Evolutionary conservation across 1,284 basidiomycete genomes (phyloP), one percentile per base, ranked within the genome.

Genomic region (Ceratobasidium sp.): DNA sequence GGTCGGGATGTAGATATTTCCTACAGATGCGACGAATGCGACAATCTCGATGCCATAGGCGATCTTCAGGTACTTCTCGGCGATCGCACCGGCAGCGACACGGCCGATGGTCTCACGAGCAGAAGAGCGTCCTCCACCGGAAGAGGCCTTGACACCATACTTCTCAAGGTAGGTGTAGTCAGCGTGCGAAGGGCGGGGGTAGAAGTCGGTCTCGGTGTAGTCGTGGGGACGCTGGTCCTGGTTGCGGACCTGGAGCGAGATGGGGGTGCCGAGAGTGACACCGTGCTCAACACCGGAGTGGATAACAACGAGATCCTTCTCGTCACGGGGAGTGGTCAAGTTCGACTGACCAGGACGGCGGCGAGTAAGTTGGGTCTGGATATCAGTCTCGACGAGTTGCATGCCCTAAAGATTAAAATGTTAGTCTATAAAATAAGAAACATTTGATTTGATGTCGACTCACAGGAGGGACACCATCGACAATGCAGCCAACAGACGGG

Each of bases 111-210:
- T 99, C 86, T 99, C 98, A 49, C 98, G 90, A 23, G 98, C 98
- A 81, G 92, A 94, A 81, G 94, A 95, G 33, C 98, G 88, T 1
- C 98, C 98, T 54, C 98, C 98, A 54, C 98, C 98, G 77, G 93
- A 95, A 87, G 94, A 96, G 0, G 98, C 97, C 86, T 99, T 99
- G 84, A 99, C 85, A 42, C 95, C 96, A 84, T 99, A 99, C 83
- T 99, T 99, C 81, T 96, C 92, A 73, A 99, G 90, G 85, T 99
- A 99, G 39, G 98, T 99, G 85, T 94, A 99, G 84, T 99, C 98
- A 67, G 98, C 98, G 83, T 99, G 98, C 80, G 94, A 96, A 23
- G 98, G 98, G 37, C 98, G 92, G 51, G 98, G 98, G 87, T 96
- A 99, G 76, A 96, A 87, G 83, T 99, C 97, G 0, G 97, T 99